Evolutionary conservation across 1,284 basidiomycete genomes (phyloP).

Genomic region (Anthracocystis panici-leucophaei): DNA sequence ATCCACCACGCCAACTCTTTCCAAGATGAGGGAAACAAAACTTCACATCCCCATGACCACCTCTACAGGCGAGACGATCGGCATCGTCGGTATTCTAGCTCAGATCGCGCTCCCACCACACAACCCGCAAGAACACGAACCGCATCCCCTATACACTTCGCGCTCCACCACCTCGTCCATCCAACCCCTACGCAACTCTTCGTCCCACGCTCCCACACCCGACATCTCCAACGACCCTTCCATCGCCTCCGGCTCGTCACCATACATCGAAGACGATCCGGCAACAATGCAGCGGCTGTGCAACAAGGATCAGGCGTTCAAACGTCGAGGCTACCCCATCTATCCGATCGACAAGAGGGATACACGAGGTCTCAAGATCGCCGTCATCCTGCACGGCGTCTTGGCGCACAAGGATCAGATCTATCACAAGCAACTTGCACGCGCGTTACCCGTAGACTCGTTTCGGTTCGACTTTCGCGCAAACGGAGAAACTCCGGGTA

Average conservation of each 20-base stretch:
- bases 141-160: slow-evolving; percentile 33
- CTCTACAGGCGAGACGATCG: slow-evolving; percentile 30
- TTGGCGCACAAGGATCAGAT: slow-evolving; percentile 75
- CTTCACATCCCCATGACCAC: slow-evolving; percentile 50
- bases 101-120: slow-evolving; percentile 36
- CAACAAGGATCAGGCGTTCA: slow-evolving; percentile 33
- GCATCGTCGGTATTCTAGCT: slow-evolving; percentile 53
- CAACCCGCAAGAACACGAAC: slow-evolving; percentile 38
- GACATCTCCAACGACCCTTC: slow-evolving; percentile 35
- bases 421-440: slow-evolving; percentile 80
- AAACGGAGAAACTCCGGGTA: slow-evolving; percentile 45
- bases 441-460: slow-evolving; percentile 79
- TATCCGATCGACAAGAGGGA: slow-evolving; percentile 37
- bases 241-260: not conserved
- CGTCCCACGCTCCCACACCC: not conserved
- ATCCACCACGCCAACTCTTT: not conserved
- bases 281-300: slow-evolving; percentile 25
- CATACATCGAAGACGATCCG: slow-evolving; percentile 27
- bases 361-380: slow-evolving; percentile 44
- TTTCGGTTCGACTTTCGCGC: slow-evolving; percentile 84
- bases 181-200: slow-evolving; percentile 7
- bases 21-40: slow-evolving; percentile 51
- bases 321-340: slow-evolving; percentile 27
- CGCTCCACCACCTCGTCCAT: slow-evolving; percentile 29
- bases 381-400: slow-evolving; percentile 61